A percentile compares a stretch with the other conserved stretches of the same genome.
These are phyloP conservation scores for Acanthamoeba divionensis DNA, from an alignment of 208 protist species.

Conservation along the genomic window DNA sequence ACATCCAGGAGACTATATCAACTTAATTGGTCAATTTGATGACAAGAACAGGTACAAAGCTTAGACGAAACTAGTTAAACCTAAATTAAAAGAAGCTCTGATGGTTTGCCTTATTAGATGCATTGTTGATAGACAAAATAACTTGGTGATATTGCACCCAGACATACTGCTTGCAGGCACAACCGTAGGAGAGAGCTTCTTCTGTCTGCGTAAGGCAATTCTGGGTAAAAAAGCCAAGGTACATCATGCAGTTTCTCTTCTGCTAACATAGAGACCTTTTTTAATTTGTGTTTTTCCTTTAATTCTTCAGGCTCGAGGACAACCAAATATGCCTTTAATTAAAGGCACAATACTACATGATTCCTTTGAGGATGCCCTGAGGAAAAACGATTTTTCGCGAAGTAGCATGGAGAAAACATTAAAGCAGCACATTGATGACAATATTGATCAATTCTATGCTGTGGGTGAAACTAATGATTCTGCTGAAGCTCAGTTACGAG, in stretches of 20 bases:
- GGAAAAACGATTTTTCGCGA: not conserved
- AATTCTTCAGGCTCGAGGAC: not conserved
- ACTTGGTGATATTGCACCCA: slow-evolving; percentile 31
- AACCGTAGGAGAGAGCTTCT: slow-evolving; percentile 41
- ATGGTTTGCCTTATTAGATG: not conserved
- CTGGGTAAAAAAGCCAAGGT: slow-evolving; percentile 34
- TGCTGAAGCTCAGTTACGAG: not conserved
- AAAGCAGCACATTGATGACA: not conserved
- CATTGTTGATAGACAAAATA: slow-evolving; percentile 1
- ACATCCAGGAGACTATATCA: slow-evolving; percentile 13
- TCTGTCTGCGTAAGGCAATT: slow-evolving; percentile 12
- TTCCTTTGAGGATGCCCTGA: slow-evolving; percentile 19
- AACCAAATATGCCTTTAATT: not conserved
- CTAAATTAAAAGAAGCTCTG: not conserved
- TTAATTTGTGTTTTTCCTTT: not conserved
- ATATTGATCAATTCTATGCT: slow-evolving; percentile 7
- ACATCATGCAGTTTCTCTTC: not conserved
- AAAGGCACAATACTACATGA: slow-evolving; percentile 36
- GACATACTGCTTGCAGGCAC: slow-evolving; percentile 42
- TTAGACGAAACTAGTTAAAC: not conserved
- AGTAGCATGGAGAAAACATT: not conserved
- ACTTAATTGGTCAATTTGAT: not conserved
- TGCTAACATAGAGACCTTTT: not conserved
- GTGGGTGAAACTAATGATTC: not conserved
- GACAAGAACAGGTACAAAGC: not conserved